These are phyloP conservation scores for Ceratocystis albifundus DNA, from an alignment of 2,329 filamentous ascomycete genomes.

Conservation along the genomic window DNA sequence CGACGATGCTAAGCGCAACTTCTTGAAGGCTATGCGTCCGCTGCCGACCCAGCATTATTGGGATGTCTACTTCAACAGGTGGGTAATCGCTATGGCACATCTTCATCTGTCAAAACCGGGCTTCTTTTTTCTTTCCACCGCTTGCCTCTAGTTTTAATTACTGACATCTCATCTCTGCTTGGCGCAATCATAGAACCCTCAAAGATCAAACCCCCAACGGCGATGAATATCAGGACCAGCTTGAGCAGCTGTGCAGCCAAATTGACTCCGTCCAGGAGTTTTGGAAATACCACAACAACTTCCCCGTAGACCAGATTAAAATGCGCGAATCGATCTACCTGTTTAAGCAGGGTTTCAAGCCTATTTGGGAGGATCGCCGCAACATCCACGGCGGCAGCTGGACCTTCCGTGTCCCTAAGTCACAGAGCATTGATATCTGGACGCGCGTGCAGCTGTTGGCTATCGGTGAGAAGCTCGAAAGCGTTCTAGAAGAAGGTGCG, in stretches of 20 bases:
- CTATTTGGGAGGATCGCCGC: constrained; percentile 74
- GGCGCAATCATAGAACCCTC: constrained; percentile 30
- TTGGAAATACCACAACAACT: constrained; percentile 74
- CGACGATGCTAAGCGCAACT: constrained; percentile 73
- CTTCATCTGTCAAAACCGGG: neutral
- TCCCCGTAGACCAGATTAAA: constrained; percentile 62
- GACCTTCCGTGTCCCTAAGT: constrained; percentile 83
- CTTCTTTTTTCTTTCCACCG: neutral
- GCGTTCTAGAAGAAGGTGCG: constrained; percentile 57
- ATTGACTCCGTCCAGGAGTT: constrained; percentile 78
- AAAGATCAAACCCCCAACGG: constrained; percentile 37
- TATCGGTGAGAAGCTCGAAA: constrained; percentile 69
- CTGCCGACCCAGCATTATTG: constrained; percentile 72
- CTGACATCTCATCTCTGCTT: neutral
- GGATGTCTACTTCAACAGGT: constrained; percentile 58
- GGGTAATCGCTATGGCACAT: constrained; percentile 24
- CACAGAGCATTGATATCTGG: constrained; percentile 62
- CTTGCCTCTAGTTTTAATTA: constrained; percentile 5
- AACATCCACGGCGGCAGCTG: constrained; percentile 79
- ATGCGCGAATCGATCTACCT: constrained; percentile 68
- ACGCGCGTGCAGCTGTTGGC: constrained; percentile 70
- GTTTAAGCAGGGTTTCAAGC: constrained; percentile 66
- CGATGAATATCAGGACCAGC: constrained; percentile 41
- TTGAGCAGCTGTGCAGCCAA: constrained; percentile 51
- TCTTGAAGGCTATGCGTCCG: constrained; percentile 60